Conservation (phyloP, 345 rosid genomes). For the Hibiscus trionum region DNA sequence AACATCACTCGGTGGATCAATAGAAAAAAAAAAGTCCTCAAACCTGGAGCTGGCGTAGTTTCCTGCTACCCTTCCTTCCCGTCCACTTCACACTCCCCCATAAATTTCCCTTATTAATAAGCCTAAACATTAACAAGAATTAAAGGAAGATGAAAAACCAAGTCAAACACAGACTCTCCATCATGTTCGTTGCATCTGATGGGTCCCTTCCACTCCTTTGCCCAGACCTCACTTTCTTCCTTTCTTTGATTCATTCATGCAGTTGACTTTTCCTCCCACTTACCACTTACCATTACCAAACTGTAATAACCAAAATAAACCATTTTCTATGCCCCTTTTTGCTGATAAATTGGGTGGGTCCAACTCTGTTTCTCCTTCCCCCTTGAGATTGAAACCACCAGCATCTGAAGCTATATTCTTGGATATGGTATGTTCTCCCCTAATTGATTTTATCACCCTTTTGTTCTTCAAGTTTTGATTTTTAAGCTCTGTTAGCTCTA, state of each 20-base stretch:
- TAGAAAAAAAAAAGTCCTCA: neutral
- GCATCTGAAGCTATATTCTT: conserved; percentile 14
- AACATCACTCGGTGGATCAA: too few relatives aligned
- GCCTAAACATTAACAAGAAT: too few relatives aligned
- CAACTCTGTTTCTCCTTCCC: neutral
- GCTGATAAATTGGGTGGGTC: conserved; percentile 15
- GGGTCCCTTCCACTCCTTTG: conserved; percentile 11
- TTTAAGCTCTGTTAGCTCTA: neutral
- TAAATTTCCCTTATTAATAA: neutral
- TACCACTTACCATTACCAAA: neutral
- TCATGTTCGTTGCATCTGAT: conserved; percentile 7
- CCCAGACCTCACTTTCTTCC: too few relatives aligned
- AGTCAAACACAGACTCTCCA: conserved; percentile 3
- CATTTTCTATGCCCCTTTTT: neutral
- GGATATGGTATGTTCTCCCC: conserved; percentile 21
- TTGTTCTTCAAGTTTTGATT: neutral
- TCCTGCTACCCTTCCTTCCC: conserved; percentile 6
- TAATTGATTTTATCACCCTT: neutral
- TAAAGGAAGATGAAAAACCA: too few relatives aligned
- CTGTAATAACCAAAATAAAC: too few relatives aligned
- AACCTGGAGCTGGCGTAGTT: neutral
- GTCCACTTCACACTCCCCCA: neutral
- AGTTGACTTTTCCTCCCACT: conserved; percentile 17
- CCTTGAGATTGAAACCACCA: neutral
- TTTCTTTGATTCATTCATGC: conserved; percentile 11